Percentiles rank a stretch among this genome's conserved stretches.
Evolutionary conservation across 2,329 filamentous ascomycete genomes (phyloP).

Genomic region (Penicillium sp.): DNA sequence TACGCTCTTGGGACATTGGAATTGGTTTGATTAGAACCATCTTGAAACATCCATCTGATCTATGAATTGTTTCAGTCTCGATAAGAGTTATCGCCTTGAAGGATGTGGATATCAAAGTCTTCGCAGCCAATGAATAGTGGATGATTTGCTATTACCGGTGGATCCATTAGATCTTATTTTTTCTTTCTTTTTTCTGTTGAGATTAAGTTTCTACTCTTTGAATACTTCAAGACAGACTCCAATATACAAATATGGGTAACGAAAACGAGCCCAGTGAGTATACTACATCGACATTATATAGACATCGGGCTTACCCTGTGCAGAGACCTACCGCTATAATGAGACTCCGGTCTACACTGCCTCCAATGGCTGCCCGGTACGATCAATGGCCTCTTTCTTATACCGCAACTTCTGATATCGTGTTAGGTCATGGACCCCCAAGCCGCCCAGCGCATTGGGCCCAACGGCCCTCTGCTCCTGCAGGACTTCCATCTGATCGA

Average conservation of each 20-base stretch:
- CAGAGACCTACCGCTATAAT: constrained; percentile 53
- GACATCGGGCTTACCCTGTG: no score
- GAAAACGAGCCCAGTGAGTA: constrained; percentile 37
- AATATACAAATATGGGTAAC: constrained; percentile 36
- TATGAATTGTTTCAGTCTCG: no score
- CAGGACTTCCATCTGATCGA: constrained; percentile 69
- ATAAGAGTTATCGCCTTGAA: no score
- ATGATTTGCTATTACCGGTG: no score
- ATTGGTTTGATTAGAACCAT: no score
- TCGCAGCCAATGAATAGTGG: no score
- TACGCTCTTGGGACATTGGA: no score
- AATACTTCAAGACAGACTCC: background rate
- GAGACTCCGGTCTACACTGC: constrained; percentile 62
- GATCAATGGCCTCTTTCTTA: background rate
- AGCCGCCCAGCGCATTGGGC: constrained; percentile 55
- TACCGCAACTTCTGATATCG: constrained; percentile 1
- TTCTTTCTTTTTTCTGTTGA: background rate
- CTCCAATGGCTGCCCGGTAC: constrained; percentile 58
- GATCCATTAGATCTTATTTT: background rate
- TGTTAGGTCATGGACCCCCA: constrained; percentile 54
- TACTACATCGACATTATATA: no score
- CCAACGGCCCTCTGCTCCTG: constrained; percentile 61
- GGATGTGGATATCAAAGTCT: no score
- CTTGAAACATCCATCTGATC: no score
- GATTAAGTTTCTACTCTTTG: constrained; percentile 1